A percentile compares a stretch with the other conserved stretches of the same genome.
Evolutionary conservation across 306 rosid genomes (phyloP).

Genomic region (Dalbergia oliveri): DNA sequence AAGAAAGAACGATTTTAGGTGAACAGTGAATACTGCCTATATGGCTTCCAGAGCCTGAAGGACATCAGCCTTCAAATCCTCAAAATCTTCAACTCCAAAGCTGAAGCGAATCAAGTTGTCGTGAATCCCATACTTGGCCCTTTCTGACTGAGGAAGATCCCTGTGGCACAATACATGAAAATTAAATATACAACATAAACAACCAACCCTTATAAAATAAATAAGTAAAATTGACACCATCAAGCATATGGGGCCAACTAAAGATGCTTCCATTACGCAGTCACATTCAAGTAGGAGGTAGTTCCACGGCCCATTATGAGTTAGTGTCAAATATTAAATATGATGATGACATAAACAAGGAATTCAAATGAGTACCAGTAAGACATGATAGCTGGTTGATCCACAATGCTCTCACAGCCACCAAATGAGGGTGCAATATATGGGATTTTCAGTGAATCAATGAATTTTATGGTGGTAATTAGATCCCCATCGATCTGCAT

Average conservation of each 20-base stretch:
- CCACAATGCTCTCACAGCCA: constrained; percentile 99
- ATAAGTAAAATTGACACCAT: constrained; percentile 10
- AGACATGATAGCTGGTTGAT: constrained; percentile 97
- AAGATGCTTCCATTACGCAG: constrained; percentile 9
- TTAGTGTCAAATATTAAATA: background rate
- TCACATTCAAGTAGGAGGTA: constrained; percentile 6
- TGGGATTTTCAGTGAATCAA: constrained; percentile 91
- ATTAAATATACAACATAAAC: background rate
- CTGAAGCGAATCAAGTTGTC: constrained; percentile 98
- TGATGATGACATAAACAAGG: constrained; percentile 20
- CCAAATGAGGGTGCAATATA: constrained; percentile 97
- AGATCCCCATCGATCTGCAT: constrained; percentile 88
- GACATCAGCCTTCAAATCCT: constrained; percentile 83
- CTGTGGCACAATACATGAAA: constrained; percentile 55
- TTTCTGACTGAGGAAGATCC: constrained; percentile 89
- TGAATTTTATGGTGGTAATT: constrained; percentile 66
- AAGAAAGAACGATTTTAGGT: background rate
- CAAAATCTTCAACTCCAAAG: constrained; percentile 95
- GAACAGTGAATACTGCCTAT: constrained; percentile 50
- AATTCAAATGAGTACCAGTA: constrained; percentile 69
- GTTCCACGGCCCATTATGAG: constrained; percentile 36
- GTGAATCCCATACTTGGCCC: constrained; percentile 80
- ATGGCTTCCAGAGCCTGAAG: constrained; percentile 84
- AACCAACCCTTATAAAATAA: background rate
- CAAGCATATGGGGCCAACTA: constrained; percentile 24